Evolutionary conservation across 2,329 filamentous ascomycete genomes (phyloP).

Genomic region (Anisogramma anomala): DNA sequence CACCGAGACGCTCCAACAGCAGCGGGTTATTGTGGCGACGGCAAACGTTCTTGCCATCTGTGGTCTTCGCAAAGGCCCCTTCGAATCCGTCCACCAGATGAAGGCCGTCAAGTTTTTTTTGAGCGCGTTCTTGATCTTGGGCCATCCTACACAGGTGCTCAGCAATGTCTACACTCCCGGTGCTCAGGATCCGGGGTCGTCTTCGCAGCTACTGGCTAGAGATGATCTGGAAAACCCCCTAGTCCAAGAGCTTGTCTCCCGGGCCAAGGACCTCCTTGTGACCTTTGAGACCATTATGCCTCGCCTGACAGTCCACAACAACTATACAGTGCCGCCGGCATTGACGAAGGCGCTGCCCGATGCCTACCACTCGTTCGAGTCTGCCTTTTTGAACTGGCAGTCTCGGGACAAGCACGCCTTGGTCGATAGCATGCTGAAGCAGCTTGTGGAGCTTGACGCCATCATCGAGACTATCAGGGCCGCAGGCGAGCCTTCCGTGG

Average conservation of each 20-base stretch:
- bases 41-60: conserved; percentile 58
- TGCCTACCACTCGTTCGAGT: conserved; percentile 61
- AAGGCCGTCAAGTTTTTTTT: conserved; percentile 64
- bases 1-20: conserved; percentile 53
- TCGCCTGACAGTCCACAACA: conserved; percentile 53
- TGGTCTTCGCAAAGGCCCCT: conserved; percentile 53
- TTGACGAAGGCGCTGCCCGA: conserved; percentile 53
- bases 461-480: conserved; percentile 78
- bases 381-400: conserved; percentile 76
- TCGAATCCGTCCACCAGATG: conserved; percentile 54
- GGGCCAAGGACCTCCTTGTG: conserved; percentile 65
- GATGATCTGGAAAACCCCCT: conserved; percentile 50
- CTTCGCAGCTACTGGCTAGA: conserved; percentile 32
- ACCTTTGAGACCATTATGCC: conserved; percentile 65
- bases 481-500: conserved; percentile 59
- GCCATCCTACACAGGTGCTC: conserved; percentile 67
- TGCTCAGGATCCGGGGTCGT: conserved; percentile 43
- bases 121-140: conserved; percentile 68
- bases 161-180: conserved; percentile 54
- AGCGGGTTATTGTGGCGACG: conserved; percentile 54
- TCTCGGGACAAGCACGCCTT: conserved; percentile 66
- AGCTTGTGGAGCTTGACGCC: conserved; percentile 73
- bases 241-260: conserved; percentile 60
- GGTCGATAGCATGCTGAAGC: conserved; percentile 74
- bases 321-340: conserved; percentile 52